Evolutionary conservation across 306 rosid genomes (phyloP).

Genomic region (Morella rubra): DNA sequence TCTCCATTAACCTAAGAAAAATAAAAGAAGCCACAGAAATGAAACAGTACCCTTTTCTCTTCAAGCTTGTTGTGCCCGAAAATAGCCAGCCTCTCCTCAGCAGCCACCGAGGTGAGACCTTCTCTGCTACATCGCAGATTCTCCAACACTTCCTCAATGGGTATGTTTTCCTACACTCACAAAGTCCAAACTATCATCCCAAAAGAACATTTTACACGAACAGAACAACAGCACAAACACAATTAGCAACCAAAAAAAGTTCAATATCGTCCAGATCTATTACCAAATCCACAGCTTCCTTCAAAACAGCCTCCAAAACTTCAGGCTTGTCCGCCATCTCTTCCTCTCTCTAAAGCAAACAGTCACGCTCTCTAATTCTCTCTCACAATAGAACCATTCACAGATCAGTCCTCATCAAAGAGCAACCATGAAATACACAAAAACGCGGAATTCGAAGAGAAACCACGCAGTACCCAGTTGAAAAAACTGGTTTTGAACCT

Average conservation of each 20-base stretch:
- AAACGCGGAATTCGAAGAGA: conserved; percentile 14
- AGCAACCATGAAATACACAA: conserved; percentile 28
- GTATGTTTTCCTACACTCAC: conserved; percentile 85
- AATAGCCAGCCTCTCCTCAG: conserved; percentile 79
- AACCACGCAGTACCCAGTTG: conserved; percentile 34
- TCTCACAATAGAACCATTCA: conserved; percentile 48
- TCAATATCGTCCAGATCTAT: conserved; percentile 53
- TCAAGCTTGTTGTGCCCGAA: conserved; percentile 97
- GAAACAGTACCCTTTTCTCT: conserved; percentile 62
- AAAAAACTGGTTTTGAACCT: conserved; percentile 35
- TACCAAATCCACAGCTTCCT: conserved; percentile 99
- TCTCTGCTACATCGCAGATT: conserved; percentile 95
- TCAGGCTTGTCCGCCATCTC: conserved; percentile 74
- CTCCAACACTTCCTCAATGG: conserved; percentile 95
- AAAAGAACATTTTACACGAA: conserved; percentile 18
- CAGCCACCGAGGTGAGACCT: conserved; percentile 82
- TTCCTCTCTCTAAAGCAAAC: conserved; percentile 12
- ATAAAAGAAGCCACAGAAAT: not conserved
- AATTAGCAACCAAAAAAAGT: conserved; percentile 18
- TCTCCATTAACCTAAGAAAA: conserved; percentile 6
- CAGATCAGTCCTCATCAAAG: conserved; percentile 29
- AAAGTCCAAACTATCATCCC: conserved; percentile 9
- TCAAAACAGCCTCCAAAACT: conserved; percentile 85
- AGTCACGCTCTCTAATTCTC: conserved; percentile 30
- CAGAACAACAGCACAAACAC: conserved; percentile 6